Base-by-base conservation (phyloP, 305 asterid species). In the Solanum hybrid region DNA sequence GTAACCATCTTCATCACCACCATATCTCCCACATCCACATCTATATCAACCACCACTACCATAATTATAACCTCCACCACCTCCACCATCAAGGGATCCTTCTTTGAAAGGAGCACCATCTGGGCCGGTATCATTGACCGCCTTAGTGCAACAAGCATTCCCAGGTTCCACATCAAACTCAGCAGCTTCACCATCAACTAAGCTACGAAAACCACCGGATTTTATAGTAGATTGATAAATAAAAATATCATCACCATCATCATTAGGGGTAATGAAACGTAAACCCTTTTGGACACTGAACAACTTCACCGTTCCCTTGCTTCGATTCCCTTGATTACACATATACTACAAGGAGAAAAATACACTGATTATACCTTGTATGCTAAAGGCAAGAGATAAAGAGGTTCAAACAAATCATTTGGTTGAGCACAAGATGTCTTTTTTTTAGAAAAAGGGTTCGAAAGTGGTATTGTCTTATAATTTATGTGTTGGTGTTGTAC, bases 261-360 rank as follows among this genome's bases (percentile, higher is more conserved):
- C 96, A 2, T 40, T 40, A 11, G 51, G 6, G 4, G 51, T 40
- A 40, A 40, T 40, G 51, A 40, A 40, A 40, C 0, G 93, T 95
- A 5, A 98, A 98, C 99, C 98, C 81, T 95, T 96, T 24, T 94
- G 94, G 22, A 93, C 97, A 90, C 90, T 95, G 88, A 96, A 94
- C 96, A 97, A 96, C 81, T 96, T 96, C 31, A 96, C 97, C 0
- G 91, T 0, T 0, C 97, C 98, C 92, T 22, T 91, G 0, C n/a
- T 69, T 86, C 32, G 56, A 42, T 42, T 6, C 56, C 17, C 5
- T 6, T 4, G 2, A 42, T 42, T 42, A 12, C 6, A 11, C 17
- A 11, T 42, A 42, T 12, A 12, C 56, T 42, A 42, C 56, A 42
- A 12, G 17, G 17, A 42, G 56, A 12, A 12, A 6, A 42, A 42